Percentiles rank a stretch among this genome's conserved stretches.
These are phyloP conservation scores for Lagenaria siceraria DNA, from an alignment of 306 rosid species.

Conservation along the genomic window DNA sequence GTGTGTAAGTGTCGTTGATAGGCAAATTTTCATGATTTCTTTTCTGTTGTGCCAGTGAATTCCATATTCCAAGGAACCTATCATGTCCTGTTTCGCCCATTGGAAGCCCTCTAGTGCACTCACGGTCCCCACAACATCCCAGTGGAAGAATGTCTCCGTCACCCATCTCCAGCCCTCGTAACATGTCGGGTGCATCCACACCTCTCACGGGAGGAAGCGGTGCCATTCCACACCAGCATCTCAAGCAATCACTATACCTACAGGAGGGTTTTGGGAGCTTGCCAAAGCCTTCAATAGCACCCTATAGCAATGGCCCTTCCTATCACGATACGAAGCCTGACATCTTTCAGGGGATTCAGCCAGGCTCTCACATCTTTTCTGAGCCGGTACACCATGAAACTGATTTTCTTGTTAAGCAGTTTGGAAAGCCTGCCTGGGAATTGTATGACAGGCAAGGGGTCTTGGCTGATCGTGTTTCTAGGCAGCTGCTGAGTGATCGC, in stretches of 20 bases:
- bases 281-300: slow-evolving; percentile 45
- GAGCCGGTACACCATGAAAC: slow-evolving; percentile 48
- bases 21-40: not conserved
- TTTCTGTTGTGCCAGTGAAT: slow-evolving; percentile 43
- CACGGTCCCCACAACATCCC: slow-evolving; percentile 78
- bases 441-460: slow-evolving; percentile 65
- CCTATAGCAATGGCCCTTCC: slow-evolving; percentile 30
- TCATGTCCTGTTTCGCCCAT: slow-evolving; percentile 98
- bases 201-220: slow-evolving; percentile 78
- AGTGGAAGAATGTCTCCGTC: slow-evolving; percentile 91
- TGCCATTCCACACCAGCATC: slow-evolving; percentile 58
- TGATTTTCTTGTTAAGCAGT: slow-evolving; percentile 46
- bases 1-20: not conserved
- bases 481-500: slow-evolving; percentile 67
- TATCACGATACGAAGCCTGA: slow-evolving; percentile 55
- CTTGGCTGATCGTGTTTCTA: slow-evolving; percentile 84
- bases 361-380: slow-evolving; percentile 50
- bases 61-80: slow-evolving; percentile 62
- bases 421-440: slow-evolving; percentile 34
- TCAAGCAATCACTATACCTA: slow-evolving; percentile 44
- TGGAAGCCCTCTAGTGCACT: slow-evolving; percentile 91
- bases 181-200: slow-evolving; percentile 83
- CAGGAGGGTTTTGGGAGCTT: slow-evolving; percentile 69
- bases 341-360: slow-evolving; percentile 67
- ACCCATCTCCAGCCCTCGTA: slow-evolving; percentile 91